Conservation (phyloP, 2,329 filamentous ascomycete genomes). For the Emmonsia crescens region DNA sequence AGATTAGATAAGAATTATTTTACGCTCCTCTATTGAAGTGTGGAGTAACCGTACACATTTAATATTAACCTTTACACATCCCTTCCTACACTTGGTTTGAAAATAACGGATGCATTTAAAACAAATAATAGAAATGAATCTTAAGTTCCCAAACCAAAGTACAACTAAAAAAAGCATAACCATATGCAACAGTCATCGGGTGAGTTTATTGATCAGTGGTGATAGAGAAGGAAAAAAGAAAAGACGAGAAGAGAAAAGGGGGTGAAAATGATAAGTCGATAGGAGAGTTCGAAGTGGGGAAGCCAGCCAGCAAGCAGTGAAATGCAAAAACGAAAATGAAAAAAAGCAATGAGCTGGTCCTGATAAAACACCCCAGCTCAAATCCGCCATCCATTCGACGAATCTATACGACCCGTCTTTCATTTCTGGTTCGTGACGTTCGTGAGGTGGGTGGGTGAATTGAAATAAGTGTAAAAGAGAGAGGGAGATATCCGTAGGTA, state of each 20-base stretch:
- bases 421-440: neutral
- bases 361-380: neutral
- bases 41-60: neutral
- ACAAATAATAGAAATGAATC: neutral
- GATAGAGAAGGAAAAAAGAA: neutral
- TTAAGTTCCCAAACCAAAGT: neutral
- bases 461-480: neutral
- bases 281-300: neutral
- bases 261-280: neutral
- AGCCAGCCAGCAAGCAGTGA: neutral
- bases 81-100: neutral
- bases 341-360: neutral
- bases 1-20: neutral
- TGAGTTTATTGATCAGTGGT: neutral
- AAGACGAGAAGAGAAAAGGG: neutral
- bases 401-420: neutral
- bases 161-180: neutral
- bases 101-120: neutral
- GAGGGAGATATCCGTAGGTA: neutral
- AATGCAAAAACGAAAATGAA: neutral
- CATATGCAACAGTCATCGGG: neutral
- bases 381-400: neutral
- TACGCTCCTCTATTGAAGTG: neutral
- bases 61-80: neutral
- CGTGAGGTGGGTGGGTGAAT: neutral